A percentile compares a stretch with the other conserved stretches of the same genome.
Conservation (phyloP, 2,329 filamentous ascomycete genomes). For the Phoma sp. region DNA sequence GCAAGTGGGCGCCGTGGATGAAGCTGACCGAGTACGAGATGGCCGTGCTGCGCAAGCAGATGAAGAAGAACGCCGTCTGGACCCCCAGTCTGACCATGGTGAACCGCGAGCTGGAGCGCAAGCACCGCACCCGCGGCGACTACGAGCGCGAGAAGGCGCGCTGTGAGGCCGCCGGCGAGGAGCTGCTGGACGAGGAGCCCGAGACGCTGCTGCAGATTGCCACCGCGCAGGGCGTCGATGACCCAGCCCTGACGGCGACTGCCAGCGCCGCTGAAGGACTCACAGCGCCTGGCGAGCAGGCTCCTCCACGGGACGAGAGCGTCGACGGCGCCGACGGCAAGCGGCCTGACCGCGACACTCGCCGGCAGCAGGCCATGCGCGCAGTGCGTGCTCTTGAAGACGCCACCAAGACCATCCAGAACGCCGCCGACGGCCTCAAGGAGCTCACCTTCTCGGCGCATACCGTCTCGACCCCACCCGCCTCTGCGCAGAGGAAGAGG, state of each 20-base stretch:
- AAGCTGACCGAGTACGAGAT: slow-evolving; percentile 72
- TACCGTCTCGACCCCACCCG: slow-evolving; percentile 24
- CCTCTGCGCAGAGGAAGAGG: slow-evolving; percentile 32
- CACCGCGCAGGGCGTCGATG: slow-evolving; percentile 27
- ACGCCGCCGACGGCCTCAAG: slow-evolving; percentile 45
- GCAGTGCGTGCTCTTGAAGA: slow-evolving; percentile 49
- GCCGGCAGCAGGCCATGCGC: slow-evolving; percentile 58
- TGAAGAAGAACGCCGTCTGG: slow-evolving; percentile 93
- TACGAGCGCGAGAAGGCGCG: slow-evolving; percentile 65
- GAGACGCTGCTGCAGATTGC: slow-evolving; percentile 35
- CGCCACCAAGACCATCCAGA: slow-evolving; percentile 42
- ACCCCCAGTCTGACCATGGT: slow-evolving; percentile 87
- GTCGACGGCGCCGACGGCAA: slow-evolving; percentile 77
- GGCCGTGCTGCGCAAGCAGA: slow-evolving; percentile 77
- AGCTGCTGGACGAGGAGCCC: slow-evolving; percentile 66
- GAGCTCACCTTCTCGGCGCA: slow-evolving; percentile 41
- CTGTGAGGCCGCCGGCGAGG: slow-evolving; percentile 67
- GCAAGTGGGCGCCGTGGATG: slow-evolving; percentile 68
- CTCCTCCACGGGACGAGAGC: slow-evolving; percentile 61
- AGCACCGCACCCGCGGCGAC: slow-evolving; percentile 63
- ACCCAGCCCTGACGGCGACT: slow-evolving; percentile 22
- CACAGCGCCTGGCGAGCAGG: slow-evolving; percentile 20
- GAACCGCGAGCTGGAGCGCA: slow-evolving; percentile 74
- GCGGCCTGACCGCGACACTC: slow-evolving; percentile 72
- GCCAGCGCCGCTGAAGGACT: slow-evolving; percentile 19